Conservation (phyloP, 345 rosid genomes). For the Physaria fendleri region DNA sequence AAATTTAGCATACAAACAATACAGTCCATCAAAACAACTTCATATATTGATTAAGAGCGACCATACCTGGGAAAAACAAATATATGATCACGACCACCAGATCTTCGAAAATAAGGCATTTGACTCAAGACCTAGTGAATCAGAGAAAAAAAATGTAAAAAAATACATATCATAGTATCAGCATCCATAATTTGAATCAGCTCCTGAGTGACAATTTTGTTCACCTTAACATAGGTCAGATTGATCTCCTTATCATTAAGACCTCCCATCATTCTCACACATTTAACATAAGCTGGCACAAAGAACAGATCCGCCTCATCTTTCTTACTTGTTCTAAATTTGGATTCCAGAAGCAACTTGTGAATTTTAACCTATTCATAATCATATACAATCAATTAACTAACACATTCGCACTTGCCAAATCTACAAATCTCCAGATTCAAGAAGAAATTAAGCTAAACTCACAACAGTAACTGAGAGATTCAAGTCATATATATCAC, state of each 20-base stretch:
- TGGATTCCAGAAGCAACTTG: slow-evolving; percentile 54
- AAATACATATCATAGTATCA: background rate
- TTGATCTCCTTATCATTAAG: slow-evolving; percentile 91
- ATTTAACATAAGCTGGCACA: slow-evolving; percentile 85
- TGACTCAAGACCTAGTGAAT: slow-evolving; percentile 65
- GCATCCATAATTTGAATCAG: background rate
- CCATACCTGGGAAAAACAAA: slow-evolving; percentile 89
- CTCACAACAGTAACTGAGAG: background rate
- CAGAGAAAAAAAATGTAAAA: background rate
- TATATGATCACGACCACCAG: slow-evolving; percentile 94
- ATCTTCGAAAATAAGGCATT: slow-evolving; percentile 86
- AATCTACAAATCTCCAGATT: background rate
- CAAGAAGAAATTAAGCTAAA: background rate
- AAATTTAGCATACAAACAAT: background rate
- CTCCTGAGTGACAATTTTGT: background rate
- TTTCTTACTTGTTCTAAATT: slow-evolving; percentile 58
- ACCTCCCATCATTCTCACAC: slow-evolving; percentile 90
- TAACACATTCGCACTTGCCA: background rate
- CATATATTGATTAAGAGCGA: background rate
- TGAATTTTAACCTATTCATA: slow-evolving; percentile 75
- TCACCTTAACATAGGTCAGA: slow-evolving; percentile 76
- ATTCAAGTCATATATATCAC: slow-evolving; percentile 34
- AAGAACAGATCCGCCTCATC: slow-evolving; percentile 92
- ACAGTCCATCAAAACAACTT: background rate
- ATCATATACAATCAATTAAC: background rate